Evolutionary conservation across 2,329 filamentous ascomycete genomes (phyloP).

Genomic region (Cordyceps fumosorosea): DNA sequence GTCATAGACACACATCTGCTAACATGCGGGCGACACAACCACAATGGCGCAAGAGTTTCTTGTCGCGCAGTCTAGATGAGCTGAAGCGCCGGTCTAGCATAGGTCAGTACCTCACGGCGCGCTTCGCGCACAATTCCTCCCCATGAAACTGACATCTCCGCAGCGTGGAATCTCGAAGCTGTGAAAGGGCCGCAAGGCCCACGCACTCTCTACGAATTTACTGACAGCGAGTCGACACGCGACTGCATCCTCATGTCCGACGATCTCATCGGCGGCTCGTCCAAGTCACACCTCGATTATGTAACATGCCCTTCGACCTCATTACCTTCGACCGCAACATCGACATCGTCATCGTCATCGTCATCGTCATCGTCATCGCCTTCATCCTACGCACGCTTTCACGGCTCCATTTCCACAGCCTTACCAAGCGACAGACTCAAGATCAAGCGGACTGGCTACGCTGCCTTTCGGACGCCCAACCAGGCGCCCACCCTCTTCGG

Average conservation of each 20-base stretch:
- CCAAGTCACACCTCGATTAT: slow-evolving; percentile 65
- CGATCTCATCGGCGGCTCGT: slow-evolving; percentile 78
- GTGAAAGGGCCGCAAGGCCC: slow-evolving; percentile 59
- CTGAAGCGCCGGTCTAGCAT: slow-evolving; percentile 50
- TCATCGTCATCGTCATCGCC: slow-evolving; percentile 22
- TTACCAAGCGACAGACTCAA: slow-evolving; percentile 70
- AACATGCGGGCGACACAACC: slow-evolving; percentile 42
- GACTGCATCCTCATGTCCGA: slow-evolving; percentile 78
- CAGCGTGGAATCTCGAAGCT: slow-evolving; percentile 64
- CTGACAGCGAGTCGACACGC: slow-evolving; percentile 37
- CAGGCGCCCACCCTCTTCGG: slow-evolving; percentile 76
- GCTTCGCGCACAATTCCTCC: not conserved
- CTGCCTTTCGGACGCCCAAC: slow-evolving; percentile 81
- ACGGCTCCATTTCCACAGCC: slow-evolving; percentile 80
- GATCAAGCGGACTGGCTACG: slow-evolving; percentile 75
- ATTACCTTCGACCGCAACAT: slow-evolving; percentile 7
- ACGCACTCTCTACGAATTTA: slow-evolving; percentile 59
- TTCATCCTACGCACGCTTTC: slow-evolving; percentile 64
- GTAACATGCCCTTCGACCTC: slow-evolving; percentile 28
- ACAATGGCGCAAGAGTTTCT: slow-evolving; percentile 46
- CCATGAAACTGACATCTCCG: not conserved
- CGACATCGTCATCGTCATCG: slow-evolving; percentile 11
- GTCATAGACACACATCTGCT: not conserved
- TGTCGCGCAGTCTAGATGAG: slow-evolving; percentile 53
- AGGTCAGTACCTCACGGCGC: slow-evolving; percentile 31